These are phyloP conservation scores for Funneliformis caledonium DNA, from an alignment of 371 early-diverging fungal genomes.

Conservation along the genomic window DNA sequence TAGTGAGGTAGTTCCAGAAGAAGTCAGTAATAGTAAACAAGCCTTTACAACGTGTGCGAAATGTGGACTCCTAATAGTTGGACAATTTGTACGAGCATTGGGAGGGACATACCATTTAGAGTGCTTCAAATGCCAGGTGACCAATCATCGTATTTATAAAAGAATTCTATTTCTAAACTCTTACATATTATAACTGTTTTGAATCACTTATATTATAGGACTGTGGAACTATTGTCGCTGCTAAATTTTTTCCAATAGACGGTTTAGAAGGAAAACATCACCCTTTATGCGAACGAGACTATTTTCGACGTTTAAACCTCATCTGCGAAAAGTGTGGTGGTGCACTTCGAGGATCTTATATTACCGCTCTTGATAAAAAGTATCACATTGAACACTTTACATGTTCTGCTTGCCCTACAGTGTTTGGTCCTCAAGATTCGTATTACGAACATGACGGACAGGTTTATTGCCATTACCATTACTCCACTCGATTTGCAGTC, in stretches of 20 bases:
- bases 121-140: conserved; percentile 93
- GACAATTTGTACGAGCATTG: conserved; percentile 91
- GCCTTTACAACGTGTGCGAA: conserved; percentile 47
- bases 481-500: conserved; percentile 80
- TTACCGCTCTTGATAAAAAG: conserved; percentile 88
- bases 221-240: conserved; percentile 84
- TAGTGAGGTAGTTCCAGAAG: conserved; percentile 15
- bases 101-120: conserved; percentile 88
- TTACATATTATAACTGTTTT: conserved; percentile 26
- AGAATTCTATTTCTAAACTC: not conserved
- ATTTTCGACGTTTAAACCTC: conserved; percentile 82
- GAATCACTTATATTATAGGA: conserved; percentile 60
- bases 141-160: conserved; percentile 25
- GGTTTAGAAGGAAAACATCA: conserved; percentile 60
- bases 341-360: conserved; percentile 89
- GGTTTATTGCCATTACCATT: conserved; percentile 91
- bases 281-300: conserved; percentile 88
- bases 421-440: conserved; percentile 93
- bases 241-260: conserved; percentile 86
- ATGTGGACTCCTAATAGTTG: conserved; percentile 62
- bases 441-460: conserved; percentile 90
- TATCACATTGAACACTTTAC: conserved; percentile 97
- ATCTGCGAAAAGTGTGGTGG: conserved; percentile 90
- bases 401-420: conserved; percentile 88
- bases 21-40: conserved; percentile 5